phyloP scores from a whole-genome alignment of 106 monocot genomes.

The Platanthera zijinensis region DNA sequence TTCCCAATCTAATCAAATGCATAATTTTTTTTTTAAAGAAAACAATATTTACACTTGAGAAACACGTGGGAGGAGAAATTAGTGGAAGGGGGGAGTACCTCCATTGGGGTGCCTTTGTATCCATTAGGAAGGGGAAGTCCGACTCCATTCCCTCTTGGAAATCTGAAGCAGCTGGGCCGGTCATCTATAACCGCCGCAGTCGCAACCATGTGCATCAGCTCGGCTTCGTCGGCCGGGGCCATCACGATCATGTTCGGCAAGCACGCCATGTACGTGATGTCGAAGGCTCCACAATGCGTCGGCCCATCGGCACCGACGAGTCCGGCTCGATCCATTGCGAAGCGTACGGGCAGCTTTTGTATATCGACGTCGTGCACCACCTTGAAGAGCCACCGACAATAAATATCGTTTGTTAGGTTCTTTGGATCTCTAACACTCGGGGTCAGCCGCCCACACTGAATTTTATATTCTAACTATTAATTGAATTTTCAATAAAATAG shows the following conservation, averaged over 20 bases:
- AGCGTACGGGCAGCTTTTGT: conserved; percentile 71
- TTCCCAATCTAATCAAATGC: conserved; percentile 58
- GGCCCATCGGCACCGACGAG: conserved; percentile 92
- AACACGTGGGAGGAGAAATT: not conserved
- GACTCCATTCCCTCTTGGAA: conserved; percentile 68
- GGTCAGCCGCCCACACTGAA: too few relatives aligned
- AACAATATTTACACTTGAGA: not conserved
- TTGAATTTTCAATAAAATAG: too few relatives aligned
- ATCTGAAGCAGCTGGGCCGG: conserved; percentile 76
- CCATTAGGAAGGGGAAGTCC: conserved; percentile 49
- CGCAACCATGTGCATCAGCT: conserved; percentile 89
- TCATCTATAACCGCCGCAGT: conserved; percentile 84
- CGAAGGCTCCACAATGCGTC: conserved; percentile 85
- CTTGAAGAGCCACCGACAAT: conserved; percentile 10
- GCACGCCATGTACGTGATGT: conserved; percentile 81
- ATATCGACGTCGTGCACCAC: conserved; percentile 88
- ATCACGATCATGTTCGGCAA: conserved; percentile 94
- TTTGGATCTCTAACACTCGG: too few relatives aligned
- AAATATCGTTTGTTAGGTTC: not conserved
- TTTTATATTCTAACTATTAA: too few relatives aligned
- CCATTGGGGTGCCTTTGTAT: conserved; percentile 61
- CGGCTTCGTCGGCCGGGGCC: conserved; percentile 88
- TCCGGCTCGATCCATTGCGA: conserved; percentile 75
- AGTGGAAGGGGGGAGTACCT: conserved; percentile 26
- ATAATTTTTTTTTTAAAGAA: too few relatives aligned